Base-by-base conservation (phyloP, 75 land plant species). In the Isoetes taiwanensis region DNA sequence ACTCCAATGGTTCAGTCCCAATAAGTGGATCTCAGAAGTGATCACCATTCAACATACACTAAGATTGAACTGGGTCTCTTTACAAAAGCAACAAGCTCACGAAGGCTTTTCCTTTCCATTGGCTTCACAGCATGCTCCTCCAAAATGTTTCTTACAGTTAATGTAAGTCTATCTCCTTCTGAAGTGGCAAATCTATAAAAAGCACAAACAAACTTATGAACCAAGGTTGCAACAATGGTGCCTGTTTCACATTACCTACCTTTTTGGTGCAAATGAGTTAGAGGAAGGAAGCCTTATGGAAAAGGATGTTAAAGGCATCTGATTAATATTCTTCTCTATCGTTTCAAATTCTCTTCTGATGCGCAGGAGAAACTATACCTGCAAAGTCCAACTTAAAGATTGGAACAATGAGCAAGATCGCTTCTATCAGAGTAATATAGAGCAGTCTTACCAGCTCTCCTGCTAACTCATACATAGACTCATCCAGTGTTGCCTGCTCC, bases 51-150 rank as follows among this genome's bases (percentile, higher is more conserved):
- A 34, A 20, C 78, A 61, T 58, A 94, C 99, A 77, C 77, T 88
- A 60, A 94, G 75, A 72, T 94, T 93, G 71, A 94, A 94, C 40
- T 94, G 99, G 28, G 99, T 94, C 54, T 88, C 99, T 37, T 88
- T 0, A 88, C 98, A 80, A 94, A 88, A 25, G 99, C 86, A 34
- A 94, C 99, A 74, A 94, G 86, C 57, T 94, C 93, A 8, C 83
- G 76, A 63, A 94, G 86, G 68, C 82, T 90, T 59, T 81, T 85
- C 55, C 80, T 80, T 8, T 84, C 75, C 99, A 94, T 88, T 42
- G 88, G 63, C 59, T 76, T 76, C 63, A 83, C 76, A 32, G 99
- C 96, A 82, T 94, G 99, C 63, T 68, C 80, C 72, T 94, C 99
- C 30, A 94, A 72, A 46, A 89, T 94, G 57, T 72, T 84, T 63